A percentile compares a stretch with the other conserved stretches of the same genome.
phyloP scores from a whole-genome alignment of 225 moss, liverwort and hornwort genomes.

The Marchantia polymorpha region DNA sequence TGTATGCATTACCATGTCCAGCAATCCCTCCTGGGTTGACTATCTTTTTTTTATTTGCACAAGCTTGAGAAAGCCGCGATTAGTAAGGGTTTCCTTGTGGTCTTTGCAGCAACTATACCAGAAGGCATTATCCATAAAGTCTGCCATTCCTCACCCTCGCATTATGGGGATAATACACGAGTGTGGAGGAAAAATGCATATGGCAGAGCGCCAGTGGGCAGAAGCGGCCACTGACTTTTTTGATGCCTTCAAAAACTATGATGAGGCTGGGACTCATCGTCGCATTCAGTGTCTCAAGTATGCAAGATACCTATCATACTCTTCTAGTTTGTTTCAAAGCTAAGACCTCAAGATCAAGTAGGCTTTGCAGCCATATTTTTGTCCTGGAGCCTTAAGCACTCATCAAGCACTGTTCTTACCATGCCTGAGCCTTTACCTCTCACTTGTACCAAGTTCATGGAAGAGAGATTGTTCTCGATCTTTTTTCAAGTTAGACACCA shows the following conservation, averaged over 20 bases:
- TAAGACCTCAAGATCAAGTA: neutral
- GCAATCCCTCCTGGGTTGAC: neutral
- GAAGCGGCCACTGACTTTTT: conserved; percentile 98
- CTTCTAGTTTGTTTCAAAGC: neutral
- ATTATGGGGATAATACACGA: conserved; percentile 99
- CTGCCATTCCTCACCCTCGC: conserved; percentile 98
- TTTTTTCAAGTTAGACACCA: neutral
- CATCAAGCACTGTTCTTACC: neutral
- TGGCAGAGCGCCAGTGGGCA: conserved; percentile 99
- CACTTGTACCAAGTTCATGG: neutral
- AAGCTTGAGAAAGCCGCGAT: neutral
- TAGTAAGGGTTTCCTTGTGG: neutral
- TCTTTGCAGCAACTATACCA: conserved; percentile 87
- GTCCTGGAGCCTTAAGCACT: neutral
- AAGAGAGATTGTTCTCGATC: neutral
- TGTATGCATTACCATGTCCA: neutral
- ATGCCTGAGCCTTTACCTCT: neutral
- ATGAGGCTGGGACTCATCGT: conserved; percentile 98
- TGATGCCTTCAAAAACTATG: conserved; percentile 99
- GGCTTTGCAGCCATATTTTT: neutral
- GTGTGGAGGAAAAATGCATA: conserved; percentile 99
- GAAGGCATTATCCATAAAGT: conserved; percentile 95
- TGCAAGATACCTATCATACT: conserved; percentile 18
- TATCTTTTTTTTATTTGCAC: neutral
- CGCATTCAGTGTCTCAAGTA: conserved; percentile 99